Conservation (phyloP, 805 yeast genomes). For the Naumovozyma dairenensis region DNA sequence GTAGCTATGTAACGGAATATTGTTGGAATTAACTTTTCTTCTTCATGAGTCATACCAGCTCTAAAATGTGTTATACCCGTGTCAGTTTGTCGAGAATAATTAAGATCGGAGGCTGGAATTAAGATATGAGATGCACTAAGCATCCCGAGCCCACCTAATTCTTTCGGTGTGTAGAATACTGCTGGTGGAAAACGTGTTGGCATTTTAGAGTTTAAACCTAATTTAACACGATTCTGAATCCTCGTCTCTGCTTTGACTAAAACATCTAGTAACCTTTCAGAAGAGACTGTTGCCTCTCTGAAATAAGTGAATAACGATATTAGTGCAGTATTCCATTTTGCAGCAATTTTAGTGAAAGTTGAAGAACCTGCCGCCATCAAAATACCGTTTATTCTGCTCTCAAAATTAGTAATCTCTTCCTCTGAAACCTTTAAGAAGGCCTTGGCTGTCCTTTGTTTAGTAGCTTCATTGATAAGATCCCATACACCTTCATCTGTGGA, state of each 20-base stretch:
- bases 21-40: conserved; percentile 79
- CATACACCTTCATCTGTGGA: conserved; percentile 78
- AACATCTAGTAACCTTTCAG: conserved; percentile 66
- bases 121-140: conserved; percentile 91
- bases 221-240: conserved; percentile 86
- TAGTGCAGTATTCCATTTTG: conserved; percentile 92
- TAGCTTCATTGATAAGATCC: conserved; percentile 62
- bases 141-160: conserved; percentile 96
- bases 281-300: conserved; percentile 85
- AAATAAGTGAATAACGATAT: conserved; percentile 79
- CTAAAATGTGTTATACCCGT: conserved; percentile 91
- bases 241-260: conserved; percentile 87
- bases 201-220: conserved; percentile 96
- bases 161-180: conserved; percentile 95
- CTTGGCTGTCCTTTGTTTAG: conserved; percentile 81
- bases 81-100: conserved; percentile 89
- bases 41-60: conserved; percentile 81
- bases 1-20: conserved; percentile 84
- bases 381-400: conserved; percentile 76
- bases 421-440: conserved; percentile 79
- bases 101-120: conserved; percentile 85
- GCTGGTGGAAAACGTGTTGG: conserved; percentile 98
- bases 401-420: conserved; percentile 70
- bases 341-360: conserved; percentile 87
- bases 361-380: conserved; percentile 94